Conservation (phyloP, 192 early-diverging fungal genomes). For the Coemansia sp. region DNA sequence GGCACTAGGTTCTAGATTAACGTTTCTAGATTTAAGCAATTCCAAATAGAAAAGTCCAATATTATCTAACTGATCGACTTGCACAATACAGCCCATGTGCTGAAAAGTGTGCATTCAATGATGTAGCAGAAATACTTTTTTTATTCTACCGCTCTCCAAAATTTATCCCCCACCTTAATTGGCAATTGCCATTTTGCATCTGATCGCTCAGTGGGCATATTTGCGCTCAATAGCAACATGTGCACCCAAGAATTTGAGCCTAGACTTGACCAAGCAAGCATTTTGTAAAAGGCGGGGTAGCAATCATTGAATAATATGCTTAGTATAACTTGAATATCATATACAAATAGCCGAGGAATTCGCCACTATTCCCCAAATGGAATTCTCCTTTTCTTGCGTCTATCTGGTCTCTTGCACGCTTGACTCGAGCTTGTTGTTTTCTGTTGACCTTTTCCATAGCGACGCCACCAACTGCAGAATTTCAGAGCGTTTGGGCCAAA, state of each 20-base stretch:
- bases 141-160: background rate
- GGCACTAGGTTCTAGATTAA: background rate
- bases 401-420: background rate
- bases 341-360: constrained; percentile 11
- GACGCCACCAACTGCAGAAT: background rate
- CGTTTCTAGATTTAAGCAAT: background rate
- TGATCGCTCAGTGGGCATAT: background rate
- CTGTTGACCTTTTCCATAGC: background rate
- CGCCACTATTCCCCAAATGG: background rate
- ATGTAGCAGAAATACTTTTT: no score
- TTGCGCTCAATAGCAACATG: background rate
- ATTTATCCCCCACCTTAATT: background rate
- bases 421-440: background rate
- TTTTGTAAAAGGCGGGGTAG: constrained; percentile 1
- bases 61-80: background rate
- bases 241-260: background rate
- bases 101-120: background rate
- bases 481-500: no score
- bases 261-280: background rate
- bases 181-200: background rate
- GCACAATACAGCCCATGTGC: background rate
- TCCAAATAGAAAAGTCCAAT: background rate
- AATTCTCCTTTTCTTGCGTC: constrained; percentile 5
- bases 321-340: constrained; percentile 2
- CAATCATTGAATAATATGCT: background rate